phyloP scores from a whole-genome alignment of 2,329 filamentous ascomycete species.

The Neonectria neomacrospora region DNA sequence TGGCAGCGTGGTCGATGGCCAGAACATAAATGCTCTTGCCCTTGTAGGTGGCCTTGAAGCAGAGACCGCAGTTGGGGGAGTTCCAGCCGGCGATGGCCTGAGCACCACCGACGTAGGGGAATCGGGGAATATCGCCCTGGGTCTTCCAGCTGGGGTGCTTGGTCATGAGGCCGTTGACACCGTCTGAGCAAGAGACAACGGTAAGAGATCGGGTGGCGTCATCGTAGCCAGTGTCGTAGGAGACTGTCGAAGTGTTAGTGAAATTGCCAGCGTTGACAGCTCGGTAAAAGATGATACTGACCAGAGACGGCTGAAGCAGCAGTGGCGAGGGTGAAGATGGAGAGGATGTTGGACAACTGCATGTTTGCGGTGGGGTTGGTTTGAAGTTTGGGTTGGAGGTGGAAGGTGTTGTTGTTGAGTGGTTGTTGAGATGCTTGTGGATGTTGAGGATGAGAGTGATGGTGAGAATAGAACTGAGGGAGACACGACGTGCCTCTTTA shows the following conservation, averaged over 20 bases:
- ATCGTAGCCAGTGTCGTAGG: constrained; percentile 79
- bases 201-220: constrained; percentile 63
- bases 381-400: constrained; percentile 23
- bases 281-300: constrained; percentile 28
- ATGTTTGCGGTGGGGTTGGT: constrained; percentile 49
- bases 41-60: constrained; percentile 66
- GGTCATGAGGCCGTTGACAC: constrained; percentile 72
- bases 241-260: constrained; percentile 57
- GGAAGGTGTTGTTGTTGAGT: neutral
- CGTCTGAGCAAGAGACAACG: constrained; percentile 73
- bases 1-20: constrained; percentile 63
- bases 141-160: constrained; percentile 69
- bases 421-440: neutral
- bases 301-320: constrained; percentile 52
- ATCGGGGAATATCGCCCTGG: constrained; percentile 61
- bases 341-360: constrained; percentile 56
- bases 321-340: constrained; percentile 52
- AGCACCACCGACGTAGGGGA: constrained; percentile 67
- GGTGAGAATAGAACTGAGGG: neutral
- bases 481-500: neutral
- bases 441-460: neutral
- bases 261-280: neutral
- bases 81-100: constrained; percentile 66
- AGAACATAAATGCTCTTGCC: constrained; percentile 64
- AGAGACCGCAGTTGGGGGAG: constrained; percentile 67